Conservation (phyloP, 129 eudicot genomes). For the Solidago caesia region DNA sequence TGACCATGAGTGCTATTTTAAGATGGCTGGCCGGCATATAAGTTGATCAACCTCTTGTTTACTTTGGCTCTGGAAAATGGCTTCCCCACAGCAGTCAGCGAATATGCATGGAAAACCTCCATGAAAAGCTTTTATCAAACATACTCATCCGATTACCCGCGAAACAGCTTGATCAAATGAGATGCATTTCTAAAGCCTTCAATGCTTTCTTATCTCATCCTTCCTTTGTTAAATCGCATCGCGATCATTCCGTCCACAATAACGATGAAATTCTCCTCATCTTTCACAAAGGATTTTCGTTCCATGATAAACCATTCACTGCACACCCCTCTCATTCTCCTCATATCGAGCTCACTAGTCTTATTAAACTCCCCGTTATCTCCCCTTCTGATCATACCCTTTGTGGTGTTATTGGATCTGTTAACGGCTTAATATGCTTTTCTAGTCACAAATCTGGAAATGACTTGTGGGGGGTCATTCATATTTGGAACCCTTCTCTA, state of each 20-base stretch:
- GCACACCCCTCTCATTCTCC: not conserved
- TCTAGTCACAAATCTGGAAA: not conserved
- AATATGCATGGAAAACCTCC: not conserved
- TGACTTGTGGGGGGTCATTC: not conserved
- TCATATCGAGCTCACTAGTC: not conserved
- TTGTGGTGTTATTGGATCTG: not conserved
- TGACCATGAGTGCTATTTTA: too few species aligned
- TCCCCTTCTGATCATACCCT: too few species aligned
- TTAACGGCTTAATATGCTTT: conserved; percentile 10
- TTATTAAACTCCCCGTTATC: not conserved
- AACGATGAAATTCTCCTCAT: not conserved
- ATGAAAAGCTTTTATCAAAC: not conserved
- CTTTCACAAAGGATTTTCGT: not conserved
- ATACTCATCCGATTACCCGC: not conserved
- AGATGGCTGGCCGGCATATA: too few species aligned
- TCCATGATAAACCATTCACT: too few species aligned
- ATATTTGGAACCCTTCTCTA: conserved; percentile 12
- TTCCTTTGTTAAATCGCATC: not conserved
- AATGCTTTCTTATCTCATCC: conserved; percentile 1
- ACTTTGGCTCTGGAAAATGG: too few species aligned
- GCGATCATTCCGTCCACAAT: not conserved
- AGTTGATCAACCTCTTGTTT: too few species aligned
- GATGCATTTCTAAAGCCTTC: not conserved
- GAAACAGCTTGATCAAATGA: conserved; percentile 5
- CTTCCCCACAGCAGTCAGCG: not conserved